phyloP scores from a whole-genome alignment of 805 yeast genomes.

The Wickerhamiella vanderwaltii region DNA sequence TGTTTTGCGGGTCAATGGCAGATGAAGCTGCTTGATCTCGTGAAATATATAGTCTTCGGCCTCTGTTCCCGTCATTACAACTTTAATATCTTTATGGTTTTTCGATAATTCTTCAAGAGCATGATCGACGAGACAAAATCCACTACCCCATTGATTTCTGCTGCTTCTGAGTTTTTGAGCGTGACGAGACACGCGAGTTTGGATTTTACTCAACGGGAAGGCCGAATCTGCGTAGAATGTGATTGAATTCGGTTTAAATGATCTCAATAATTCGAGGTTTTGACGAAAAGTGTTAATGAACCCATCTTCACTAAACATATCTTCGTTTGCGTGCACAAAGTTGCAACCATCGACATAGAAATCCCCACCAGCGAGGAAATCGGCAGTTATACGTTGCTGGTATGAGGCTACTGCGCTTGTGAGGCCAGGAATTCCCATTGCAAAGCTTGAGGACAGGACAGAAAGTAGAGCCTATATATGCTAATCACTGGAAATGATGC shows the following conservation, averaged over 20 bases:
- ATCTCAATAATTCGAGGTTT: constrained; percentile 2
- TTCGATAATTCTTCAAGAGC: constrained; percentile 1
- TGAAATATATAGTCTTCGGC: constrained; percentile 9
- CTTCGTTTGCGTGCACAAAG: constrained; percentile 5
- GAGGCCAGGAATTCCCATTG: constrained; percentile 9
- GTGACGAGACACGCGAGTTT: background rate
- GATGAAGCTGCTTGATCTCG: background rate
- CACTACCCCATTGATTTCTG: background rate
- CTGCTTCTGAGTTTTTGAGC: background rate
- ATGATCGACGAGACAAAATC: background rate
- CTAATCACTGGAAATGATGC: too few relatives aligned
- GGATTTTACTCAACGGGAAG: constrained; percentile 4
- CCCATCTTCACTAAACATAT: background rate
- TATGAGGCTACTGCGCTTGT: background rate
- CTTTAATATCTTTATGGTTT: background rate
- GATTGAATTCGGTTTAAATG: constrained; percentile 7
- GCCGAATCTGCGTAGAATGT: constrained; percentile 7
- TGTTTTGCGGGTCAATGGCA: background rate
- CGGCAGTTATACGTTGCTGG: background rate
- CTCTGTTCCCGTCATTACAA: constrained; percentile 8
- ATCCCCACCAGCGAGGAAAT: background rate
- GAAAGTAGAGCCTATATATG: too few relatives aligned
- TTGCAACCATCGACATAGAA: constrained; percentile 11
- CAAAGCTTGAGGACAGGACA: too few relatives aligned
- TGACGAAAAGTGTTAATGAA: background rate